Base-by-base conservation (phyloP, 768 basidiomycete species). In the Crucibulum laeve region DNA sequence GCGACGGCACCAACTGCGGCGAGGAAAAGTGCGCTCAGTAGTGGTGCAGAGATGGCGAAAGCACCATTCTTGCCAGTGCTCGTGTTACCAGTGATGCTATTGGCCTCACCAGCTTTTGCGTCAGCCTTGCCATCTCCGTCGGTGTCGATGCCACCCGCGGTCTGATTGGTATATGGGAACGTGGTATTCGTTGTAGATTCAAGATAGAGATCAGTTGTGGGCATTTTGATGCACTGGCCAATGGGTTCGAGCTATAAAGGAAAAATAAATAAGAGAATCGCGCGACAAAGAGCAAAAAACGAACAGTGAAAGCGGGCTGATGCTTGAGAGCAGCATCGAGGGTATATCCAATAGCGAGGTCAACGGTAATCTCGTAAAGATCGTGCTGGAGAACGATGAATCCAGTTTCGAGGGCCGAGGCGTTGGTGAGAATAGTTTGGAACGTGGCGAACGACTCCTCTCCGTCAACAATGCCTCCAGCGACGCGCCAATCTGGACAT, bases 361-460 rank as follows among this genome's bases (percentile, higher is more conserved):
- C 90, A 40, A 95, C 91, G 10, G 90, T 87, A 55, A 90, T 80
- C 50, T 83, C 65, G 51, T 71, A 94, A 26, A 95, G 70, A 62
- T 96, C 94, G 53, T 93, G 91, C 61, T 92, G 76, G 43, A 98
- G 70, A 25, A 94, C 89, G 54, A 94, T 80, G 71, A 97, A 96
- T 55, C 86, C 85, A 28, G 76, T 82, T 39, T 74, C 48, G 17
- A 88, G 53, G 14, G 62, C 62, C 4, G 80, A 71, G 2, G 87
- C 86, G 49, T 85, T 82, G 40, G 64, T 65, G 36, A 97, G 73
- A 63, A 96, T 91, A 25, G 58, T 58, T 53, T 91, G 62, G 66
- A 95, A 94, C 25, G 77, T 80, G 25, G 73, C 64, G 52, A 79
- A 77, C 19, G 85, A 79, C 23, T 79, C 68, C n/a, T 69, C 57